Conservation (phyloP, 768 basidiomycete species). For the Russula foetens region DNA sequence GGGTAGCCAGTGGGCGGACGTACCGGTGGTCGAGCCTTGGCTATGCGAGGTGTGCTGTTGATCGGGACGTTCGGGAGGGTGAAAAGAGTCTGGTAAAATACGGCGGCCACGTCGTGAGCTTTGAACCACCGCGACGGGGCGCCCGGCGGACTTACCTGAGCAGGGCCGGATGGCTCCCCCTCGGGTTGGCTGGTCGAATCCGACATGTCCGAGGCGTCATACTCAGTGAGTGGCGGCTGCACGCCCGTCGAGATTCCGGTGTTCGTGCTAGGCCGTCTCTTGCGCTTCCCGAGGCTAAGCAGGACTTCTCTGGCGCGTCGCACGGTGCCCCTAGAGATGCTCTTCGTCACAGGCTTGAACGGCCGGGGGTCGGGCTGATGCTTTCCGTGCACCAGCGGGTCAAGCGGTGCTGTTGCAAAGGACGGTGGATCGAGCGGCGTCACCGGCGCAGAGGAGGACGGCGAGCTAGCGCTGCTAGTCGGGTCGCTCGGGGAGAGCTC, state of each 20-base stretch:
- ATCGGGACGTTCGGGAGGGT: slow-evolving; percentile 8
- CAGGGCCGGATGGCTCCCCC: neutral
- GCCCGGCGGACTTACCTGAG: neutral
- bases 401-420: neutral
- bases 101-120: no score
- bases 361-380: slow-evolving; percentile 12
- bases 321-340: neutral
- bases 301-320: slow-evolving; percentile 10
- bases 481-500: slow-evolving; percentile 12
- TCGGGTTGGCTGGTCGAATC: neutral
- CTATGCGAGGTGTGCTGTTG: neutral
- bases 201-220: neutral
- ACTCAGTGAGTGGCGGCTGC: neutral
- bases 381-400: slow-evolving; percentile 9
- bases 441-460: slow-evolving; percentile 3
- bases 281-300: slow-evolving; percentile 5
- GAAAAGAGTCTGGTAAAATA: neutral
- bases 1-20: neutral
- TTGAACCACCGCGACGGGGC: no score
- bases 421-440: slow-evolving; percentile 1
- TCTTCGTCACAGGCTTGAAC: neutral
- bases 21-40: neutral
- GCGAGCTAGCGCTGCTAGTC: slow-evolving; percentile 2
- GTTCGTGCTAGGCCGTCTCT: slow-evolving; percentile 3
- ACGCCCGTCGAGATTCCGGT: neutral